Percentiles rank a stretch among this genome's conserved stretches.
Conservation (phyloP, 495 filamentous ascomycete genomes). For the Cudoniella acicularis region DNA sequence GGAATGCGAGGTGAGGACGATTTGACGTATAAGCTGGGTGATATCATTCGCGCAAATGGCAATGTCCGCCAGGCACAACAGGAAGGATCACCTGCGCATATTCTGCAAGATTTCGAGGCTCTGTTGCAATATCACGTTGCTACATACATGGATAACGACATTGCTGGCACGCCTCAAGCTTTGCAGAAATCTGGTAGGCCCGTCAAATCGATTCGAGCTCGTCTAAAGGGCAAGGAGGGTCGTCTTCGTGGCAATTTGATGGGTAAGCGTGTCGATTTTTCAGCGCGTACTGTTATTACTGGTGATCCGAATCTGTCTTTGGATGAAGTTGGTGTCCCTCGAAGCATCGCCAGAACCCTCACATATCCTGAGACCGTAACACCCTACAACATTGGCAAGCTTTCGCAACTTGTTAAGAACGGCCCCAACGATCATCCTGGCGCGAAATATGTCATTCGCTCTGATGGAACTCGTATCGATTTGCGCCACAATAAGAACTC, state of each 20-base stretch:
- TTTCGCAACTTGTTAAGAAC: conserved; percentile 84
- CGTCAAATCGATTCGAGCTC: conserved; percentile 92
- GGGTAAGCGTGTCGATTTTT: conserved; percentile 99
- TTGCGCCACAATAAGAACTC: conserved; percentile 78
- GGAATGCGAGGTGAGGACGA: conserved; percentile 95
- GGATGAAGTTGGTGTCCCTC: conserved; percentile 93
- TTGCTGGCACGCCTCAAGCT: conserved; percentile 91
- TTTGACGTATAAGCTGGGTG: conserved; percentile 96
- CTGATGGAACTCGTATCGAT: conserved; percentile 90
- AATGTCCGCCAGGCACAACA: conserved; percentile 85
- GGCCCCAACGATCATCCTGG: conserved; percentile 93
- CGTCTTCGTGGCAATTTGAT: conserved; percentile 96
- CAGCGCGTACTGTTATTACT: conserved; percentile 97
- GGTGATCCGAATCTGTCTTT: conserved; percentile 95
- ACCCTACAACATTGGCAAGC: conserved; percentile 91
- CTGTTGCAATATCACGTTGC: conserved; percentile 97
- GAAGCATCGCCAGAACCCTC: conserved; percentile 80
- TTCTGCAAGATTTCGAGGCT: conserved; percentile 82
- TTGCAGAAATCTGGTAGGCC: conserved; percentile 94
- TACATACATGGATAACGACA: conserved; percentile 99
- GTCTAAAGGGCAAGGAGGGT: conserved; percentile 97
- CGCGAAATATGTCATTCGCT: conserved; percentile 90
- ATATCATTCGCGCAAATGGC: conserved; percentile 96
- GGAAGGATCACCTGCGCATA: conserved; percentile 86
- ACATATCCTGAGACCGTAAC: conserved; percentile 98